Evolutionary conservation across 164 flowering plant genomes (phyloP).

Genomic region (Platanus orientalis): DNA sequence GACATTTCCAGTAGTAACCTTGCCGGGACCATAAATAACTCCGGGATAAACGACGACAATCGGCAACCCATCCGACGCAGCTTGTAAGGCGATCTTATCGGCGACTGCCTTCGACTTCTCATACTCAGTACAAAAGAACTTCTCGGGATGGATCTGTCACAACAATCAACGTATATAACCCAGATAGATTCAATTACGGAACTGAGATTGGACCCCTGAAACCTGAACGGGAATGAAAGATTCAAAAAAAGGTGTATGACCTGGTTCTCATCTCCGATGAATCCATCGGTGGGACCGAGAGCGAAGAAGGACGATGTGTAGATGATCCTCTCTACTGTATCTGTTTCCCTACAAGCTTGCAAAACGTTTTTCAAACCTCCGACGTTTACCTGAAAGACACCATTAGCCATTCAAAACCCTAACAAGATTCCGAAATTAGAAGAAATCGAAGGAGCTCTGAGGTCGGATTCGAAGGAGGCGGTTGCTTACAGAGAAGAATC

Average conservation of each 20-base stretch:
- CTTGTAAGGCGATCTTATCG: constrained; percentile 79
- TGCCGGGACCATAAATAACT: constrained; percentile 87
- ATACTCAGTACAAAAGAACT: constrained; percentile 80
- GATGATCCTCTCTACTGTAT: constrained; percentile 59
- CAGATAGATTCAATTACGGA: not conserved
- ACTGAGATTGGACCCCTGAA: not conserved
- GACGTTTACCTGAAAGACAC: constrained; percentile 60
- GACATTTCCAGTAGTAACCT: constrained; percentile 71
- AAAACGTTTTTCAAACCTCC: constrained; percentile 78
- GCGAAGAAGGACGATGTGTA: constrained; percentile 96
- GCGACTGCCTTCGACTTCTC: constrained; percentile 84
- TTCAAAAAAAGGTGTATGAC: constrained; percentile 23
- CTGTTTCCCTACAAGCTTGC: constrained; percentile 56
- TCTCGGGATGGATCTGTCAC: constrained; percentile 62
- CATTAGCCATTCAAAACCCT: no score
- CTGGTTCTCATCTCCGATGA: constrained; percentile 71
- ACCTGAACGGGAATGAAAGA: not conserved
- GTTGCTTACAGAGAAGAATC: constrained; percentile 55
- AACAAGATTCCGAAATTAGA: no score
- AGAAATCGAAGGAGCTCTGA: not conserved
- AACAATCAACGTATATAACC: not conserved
- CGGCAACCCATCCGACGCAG: constrained; percentile 75
- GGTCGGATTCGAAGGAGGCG: not conserved
- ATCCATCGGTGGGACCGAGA: constrained; percentile 81
- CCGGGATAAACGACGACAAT: constrained; percentile 78